Conservation (phyloP, 345 rosid species). For the Dipteronia dyeriana region DNA sequence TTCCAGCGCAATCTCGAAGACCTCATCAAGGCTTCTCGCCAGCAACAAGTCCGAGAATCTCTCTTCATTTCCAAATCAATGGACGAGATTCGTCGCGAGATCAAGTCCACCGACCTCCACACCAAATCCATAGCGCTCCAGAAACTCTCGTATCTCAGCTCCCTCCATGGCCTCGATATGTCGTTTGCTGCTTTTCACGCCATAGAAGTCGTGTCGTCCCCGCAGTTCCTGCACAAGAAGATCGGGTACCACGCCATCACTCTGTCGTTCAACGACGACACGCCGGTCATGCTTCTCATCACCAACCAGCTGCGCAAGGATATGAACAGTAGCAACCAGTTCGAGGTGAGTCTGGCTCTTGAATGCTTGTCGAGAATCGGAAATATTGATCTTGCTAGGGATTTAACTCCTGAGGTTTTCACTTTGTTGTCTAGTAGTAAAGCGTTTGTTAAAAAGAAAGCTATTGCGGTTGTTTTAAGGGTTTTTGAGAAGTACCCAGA, state of each 20-base stretch:
- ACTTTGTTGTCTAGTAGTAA: conserved; percentile 70
- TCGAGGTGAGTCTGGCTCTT: conserved; percentile 82
- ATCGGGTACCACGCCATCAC: conserved; percentile 81
- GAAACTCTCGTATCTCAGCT: conserved; percentile 78
- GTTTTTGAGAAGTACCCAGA: conserved; percentile 89
- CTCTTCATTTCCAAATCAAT: conserved; percentile 62
- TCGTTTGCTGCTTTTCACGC: conserved; percentile 90
- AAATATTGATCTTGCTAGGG: conserved; percentile 82
- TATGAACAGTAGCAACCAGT: conserved; percentile 61
- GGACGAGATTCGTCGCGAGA: conserved; percentile 90
- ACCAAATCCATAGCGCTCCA: conserved; percentile 88
- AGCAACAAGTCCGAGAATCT: conserved; percentile 56
- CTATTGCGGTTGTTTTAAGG: conserved; percentile 70
- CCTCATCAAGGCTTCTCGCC: conserved; percentile 79
- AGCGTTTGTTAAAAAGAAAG: conserved; percentile 67
- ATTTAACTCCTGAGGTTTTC: conserved; percentile 81
- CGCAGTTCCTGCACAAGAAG: conserved; percentile 69
- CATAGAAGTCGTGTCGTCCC: conserved; percentile 79
- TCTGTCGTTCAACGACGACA: conserved; percentile 78
- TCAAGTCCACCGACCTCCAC: conserved; percentile 73
- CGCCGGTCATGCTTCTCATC: conserved; percentile 76
- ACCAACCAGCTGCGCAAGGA: conserved; percentile 91
- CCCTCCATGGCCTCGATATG: conserved; percentile 77
- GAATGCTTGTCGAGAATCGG: conserved; percentile 78
- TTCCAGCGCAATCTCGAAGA: conserved; percentile 91